Evolutionary conservation across 164 flowering plant species (phyloP).

Genomic region (Cinnamomum micranthum): DNA sequence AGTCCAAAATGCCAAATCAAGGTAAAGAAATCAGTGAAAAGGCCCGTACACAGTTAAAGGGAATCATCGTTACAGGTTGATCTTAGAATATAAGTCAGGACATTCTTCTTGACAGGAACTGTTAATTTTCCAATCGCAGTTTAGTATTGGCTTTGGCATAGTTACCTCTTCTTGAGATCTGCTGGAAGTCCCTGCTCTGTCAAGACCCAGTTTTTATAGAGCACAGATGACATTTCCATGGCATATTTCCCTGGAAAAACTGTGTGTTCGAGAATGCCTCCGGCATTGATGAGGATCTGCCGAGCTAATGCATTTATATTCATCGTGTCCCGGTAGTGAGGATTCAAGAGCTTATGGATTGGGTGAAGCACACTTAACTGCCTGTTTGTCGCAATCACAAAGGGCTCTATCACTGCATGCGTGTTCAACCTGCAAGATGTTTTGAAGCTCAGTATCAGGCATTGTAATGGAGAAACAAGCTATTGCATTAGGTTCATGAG

Average conservation of each 20-base stretch:
- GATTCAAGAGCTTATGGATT: conserved; percentile 73
- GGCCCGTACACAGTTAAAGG: too few relatives aligned
- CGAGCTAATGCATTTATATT: conserved; percentile 80
- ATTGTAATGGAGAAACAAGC: too few relatives aligned
- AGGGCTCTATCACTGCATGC: conserved; percentile 86
- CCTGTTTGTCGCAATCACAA: conserved; percentile 75
- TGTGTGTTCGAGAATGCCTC: conserved; percentile 64
- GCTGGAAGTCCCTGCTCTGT: conserved; percentile 76
- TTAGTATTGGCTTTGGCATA: background rate
- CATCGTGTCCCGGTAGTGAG: conserved; percentile 90
- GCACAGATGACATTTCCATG: conserved; percentile 69
- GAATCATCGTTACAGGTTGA: too few relatives aligned
- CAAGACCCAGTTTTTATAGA: conserved; percentile 70
- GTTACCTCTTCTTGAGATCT: conserved; percentile 75
- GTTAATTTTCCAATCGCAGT: background rate
- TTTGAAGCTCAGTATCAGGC: too few relatives aligned
- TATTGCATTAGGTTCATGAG: too few relatives aligned
- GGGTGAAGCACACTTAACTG: conserved; percentile 85
- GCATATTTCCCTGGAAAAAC: conserved; percentile 75
- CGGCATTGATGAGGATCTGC: conserved; percentile 78
- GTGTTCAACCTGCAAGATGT: conserved; percentile 66
- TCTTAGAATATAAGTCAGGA: background rate
- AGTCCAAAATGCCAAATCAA: background rate
- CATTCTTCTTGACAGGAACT: background rate
- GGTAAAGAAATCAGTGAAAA: too few relatives aligned